phyloP scores from a whole-genome alignment of 2,329 filamentous ascomycete species.

The Nannizziopsis arthrosporioides region DNA sequence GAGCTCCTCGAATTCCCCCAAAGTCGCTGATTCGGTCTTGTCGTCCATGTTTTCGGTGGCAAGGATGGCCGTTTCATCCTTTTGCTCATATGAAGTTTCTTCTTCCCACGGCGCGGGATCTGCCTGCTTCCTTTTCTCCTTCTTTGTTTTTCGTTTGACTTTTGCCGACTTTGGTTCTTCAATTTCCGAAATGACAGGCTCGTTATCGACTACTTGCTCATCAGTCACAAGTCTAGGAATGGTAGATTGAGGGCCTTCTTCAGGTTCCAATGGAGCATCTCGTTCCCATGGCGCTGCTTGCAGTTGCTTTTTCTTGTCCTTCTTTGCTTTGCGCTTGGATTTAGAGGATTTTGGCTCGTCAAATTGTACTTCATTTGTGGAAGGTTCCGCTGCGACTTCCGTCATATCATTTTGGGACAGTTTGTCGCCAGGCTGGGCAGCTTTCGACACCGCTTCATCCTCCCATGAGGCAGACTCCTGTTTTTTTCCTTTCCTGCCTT shows the following conservation, averaged over 20 bases:
- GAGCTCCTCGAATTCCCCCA: constrained; percentile 20
- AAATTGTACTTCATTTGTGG: not conserved
- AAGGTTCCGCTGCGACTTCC: not conserved
- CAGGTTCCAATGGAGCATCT: not conserved
- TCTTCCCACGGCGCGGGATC: constrained; percentile 11
- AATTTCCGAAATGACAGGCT: not conserved
- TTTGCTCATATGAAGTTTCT: constrained; percentile 6
- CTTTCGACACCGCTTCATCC: not conserved
- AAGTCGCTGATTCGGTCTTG: constrained; percentile 12
- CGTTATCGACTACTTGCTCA: constrained; percentile 12
- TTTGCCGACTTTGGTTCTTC: constrained; percentile 15
- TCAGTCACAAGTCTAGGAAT: not conserved
- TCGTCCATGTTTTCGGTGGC: not conserved
- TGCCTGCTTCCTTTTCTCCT: constrained; percentile 30
- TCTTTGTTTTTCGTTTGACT: constrained; percentile 30
- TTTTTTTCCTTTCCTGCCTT: not conserved
- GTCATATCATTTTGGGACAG: not conserved
- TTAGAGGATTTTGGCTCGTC: not conserved
- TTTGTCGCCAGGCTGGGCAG: not conserved
- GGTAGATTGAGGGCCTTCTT: not conserved
- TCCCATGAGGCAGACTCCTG: too few relatives aligned
- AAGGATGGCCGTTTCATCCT: not conserved
- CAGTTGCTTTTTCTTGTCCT: constrained; percentile 6
- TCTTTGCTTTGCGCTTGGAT: not conserved
- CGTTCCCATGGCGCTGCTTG: not conserved